Base-by-base conservation (phyloP, 768 basidiomycete genomes). In the Termitomyces sp. region DNA sequence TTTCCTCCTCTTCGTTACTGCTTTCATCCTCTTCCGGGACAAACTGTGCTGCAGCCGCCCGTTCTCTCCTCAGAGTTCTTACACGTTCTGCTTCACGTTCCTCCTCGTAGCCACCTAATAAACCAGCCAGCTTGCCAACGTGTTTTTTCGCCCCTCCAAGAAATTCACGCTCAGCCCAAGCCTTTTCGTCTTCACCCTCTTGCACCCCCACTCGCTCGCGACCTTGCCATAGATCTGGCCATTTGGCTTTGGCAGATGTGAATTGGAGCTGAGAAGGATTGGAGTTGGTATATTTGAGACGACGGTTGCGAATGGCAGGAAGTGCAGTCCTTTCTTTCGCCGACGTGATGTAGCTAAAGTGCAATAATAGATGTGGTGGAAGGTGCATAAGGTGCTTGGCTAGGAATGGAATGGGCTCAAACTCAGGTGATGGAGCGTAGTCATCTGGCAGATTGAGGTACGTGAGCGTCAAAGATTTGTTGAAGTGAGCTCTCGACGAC, bases 61-160 rank as follows among this genome's bases (percentile, higher is more conserved):
- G 69, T 45, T 75, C 72, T 42, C 79, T 75, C 59, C 84, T 76
- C 20, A 81, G 60, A 18, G 62, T 66, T 55, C 86, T 76, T 20
- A 82, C 70, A 27, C 85, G 77, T 66, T 91, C 86, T 0, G 81
- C 84, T 68, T 85, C 86, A 59, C 92, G 78, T 67, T 91, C 91
- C 64, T 89, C 91, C 65, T 92, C 91, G 65, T 89, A 92, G 6
- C 78, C 83, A 4, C 81, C 84, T 9, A 94, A 72, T 9, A 94
- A 73, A 6, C 68, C 68, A 2, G 84, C 91, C 18, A 92, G 70
- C 62, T 88, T 89, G 39, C 89, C 89, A 12, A 93, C 81, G 60
- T 86, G 81, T 62, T 82, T 81, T 34, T 68, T 71, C 3, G 73
- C 73, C 1, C 85, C 88, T 33, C 74, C 71, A 57, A 93, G 65